Evolutionary conservation across 2,329 filamentous ascomycete species (phyloP).

Genomic region (Pestalotiopsis fici): DNA sequence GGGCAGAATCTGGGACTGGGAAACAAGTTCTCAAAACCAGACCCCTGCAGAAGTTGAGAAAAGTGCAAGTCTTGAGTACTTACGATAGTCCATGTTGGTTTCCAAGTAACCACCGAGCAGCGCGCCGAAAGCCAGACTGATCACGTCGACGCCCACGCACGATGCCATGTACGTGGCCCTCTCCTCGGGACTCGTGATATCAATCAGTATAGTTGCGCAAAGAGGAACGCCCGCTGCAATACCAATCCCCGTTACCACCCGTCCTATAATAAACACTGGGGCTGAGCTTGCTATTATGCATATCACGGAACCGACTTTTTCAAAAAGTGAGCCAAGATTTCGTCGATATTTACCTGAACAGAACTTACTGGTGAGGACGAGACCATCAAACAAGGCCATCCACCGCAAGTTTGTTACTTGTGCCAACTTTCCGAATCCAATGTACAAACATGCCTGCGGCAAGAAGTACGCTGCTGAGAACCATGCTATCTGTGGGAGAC

Average conservation of each 20-base stretch:
- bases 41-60: too few relatives aligned
- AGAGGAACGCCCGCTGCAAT: slow-evolving; percentile 11
- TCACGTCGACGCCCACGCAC: slow-evolving; percentile 11
- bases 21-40: too few relatives aligned
- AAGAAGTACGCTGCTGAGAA: slow-evolving; percentile 13
- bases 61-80: too few relatives aligned
- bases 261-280: slow-evolving; percentile 9
- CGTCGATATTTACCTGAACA: neutral
- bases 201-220: slow-evolving; percentile 10
- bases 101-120: slow-evolving; percentile 11
- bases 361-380: slow-evolving; percentile 6
- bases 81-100: slow-evolving; percentile 11
- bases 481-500: slow-evolving; percentile 10
- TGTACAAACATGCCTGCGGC: slow-evolving; percentile 12
- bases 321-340: neutral
- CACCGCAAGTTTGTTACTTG: slow-evolving; percentile 8
- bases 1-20: too few relatives aligned
- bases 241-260: slow-evolving; percentile 9
- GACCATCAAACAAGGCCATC: slow-evolving; percentile 6
- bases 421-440: slow-evolving; percentile 11
- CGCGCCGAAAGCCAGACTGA: slow-evolving; percentile 11
- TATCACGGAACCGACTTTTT: slow-evolving; percentile 7
- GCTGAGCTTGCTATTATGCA: slow-evolving; percentile 11
- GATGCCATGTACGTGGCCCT: slow-evolving; percentile 11
- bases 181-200: slow-evolving; percentile 11